These are phyloP conservation scores for Porcisia hertigi DNA, from an alignment of 208 protist genomes.

Conservation along the genomic window DNA sequence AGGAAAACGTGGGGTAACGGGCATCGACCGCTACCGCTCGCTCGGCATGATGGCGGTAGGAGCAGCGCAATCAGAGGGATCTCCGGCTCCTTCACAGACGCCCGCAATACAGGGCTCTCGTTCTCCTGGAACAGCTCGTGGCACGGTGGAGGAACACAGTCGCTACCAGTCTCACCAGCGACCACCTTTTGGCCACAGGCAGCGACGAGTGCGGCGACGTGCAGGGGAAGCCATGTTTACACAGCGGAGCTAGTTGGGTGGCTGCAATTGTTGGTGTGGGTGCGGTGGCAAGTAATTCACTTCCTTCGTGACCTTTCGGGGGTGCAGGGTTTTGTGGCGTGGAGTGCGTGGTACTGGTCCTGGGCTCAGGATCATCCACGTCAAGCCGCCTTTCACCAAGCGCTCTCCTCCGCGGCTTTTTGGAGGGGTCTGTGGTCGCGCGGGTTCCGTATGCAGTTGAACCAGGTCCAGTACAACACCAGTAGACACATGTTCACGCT, in stretches of 20 bases:
- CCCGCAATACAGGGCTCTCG: neutral
- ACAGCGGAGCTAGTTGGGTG: slow-evolving; percentile 49
- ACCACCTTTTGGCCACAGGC: no score
- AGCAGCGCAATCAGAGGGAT: neutral
- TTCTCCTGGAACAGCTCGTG: neutral
- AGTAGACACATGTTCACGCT: slow-evolving; percentile 52
- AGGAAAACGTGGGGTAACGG: no score
- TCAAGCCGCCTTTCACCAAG: slow-evolving; percentile 46
- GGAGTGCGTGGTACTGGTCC: slow-evolving; percentile 72
- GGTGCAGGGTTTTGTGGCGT: slow-evolving; percentile 57
- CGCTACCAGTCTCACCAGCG: no score
- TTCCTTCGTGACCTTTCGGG: slow-evolving; percentile 56
- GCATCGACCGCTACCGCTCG: neutral
- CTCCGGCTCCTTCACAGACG: neutral
- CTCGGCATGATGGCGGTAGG: no score
- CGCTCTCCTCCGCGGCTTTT: slow-evolving; percentile 39
- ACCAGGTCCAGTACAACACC: slow-evolving; percentile 30
- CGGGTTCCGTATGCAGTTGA: slow-evolving; percentile 20
- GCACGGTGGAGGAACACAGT: neutral
- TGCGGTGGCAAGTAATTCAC: slow-evolving; percentile 45
- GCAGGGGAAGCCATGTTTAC: slow-evolving; percentile 17
- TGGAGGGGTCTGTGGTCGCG: slow-evolving; percentile 38
- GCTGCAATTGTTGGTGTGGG: slow-evolving; percentile 64
- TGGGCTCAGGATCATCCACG: slow-evolving; percentile 59
- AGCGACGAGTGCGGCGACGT: neutral